Base-by-base conservation (phyloP, 208 protist genomes). In the Trypanosoma boissoni region DNA sequence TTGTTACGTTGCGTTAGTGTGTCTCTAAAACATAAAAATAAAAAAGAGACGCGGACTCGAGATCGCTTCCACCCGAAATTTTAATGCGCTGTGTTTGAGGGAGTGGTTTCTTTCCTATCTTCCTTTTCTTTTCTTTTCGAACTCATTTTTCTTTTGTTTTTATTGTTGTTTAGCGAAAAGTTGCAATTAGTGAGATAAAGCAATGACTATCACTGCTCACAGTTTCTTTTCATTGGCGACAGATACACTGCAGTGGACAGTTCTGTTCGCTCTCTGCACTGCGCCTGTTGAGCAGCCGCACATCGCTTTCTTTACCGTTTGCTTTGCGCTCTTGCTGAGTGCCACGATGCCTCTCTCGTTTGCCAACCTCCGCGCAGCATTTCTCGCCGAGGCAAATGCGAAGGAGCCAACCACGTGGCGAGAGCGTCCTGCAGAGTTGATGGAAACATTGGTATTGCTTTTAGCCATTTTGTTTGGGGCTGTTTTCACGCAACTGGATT, bases 401-500 rank as follows among this genome's bases (percentile, higher is more conserved):
- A 42, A 26, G 34, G 44, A 31, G 32, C 24, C 3, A 37, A 6
- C 31, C 16, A 45, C 24, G 36, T 1, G 18, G 20, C 6, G 1
- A 4, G 2, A n/a, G n/a, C n/a, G n/a, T n/a, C n/a, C n/a, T n/a
- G n/a, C n/a, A n/a, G n/a, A 23, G 37, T 2, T 23, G 24, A 28
- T 44, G 6, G 31, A 71, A 39, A 60, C 68, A 46, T 65, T 72
- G 29, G 43, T 74, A 26, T 55, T 86, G 18, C 48, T 72, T 0
- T 46, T 32, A 1, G 59, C 72, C 7, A 61, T 89, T 36, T 42
- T 85, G 2, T 16, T 68, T 12, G 75, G 82, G 10, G 60, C 72
- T 8, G 65, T 83, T 2, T 64, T 72, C 37, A 74, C 73, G 37
- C 74, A 86, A 36, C 42, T 83, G 28, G 82, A 85, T 29, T 83